Base-by-base conservation (phyloP, 306 rosid species). In the Quercus aquifolioides region DNA sequence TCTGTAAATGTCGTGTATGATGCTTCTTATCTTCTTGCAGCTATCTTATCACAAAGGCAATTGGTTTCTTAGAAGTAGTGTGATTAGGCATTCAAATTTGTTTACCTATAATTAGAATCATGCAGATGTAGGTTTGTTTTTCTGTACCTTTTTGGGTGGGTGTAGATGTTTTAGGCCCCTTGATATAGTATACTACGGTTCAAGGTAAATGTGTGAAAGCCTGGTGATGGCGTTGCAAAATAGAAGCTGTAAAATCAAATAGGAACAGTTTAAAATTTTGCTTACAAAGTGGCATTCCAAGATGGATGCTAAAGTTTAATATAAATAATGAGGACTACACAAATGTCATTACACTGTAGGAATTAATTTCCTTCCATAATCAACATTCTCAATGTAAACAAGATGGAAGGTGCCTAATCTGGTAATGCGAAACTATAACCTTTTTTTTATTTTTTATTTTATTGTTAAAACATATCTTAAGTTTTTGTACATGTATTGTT, bases 31-130 rank as follows among this genome's bases (percentile, higher is more conserved):
- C 31, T 73, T 14, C 76, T 25, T 18, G 28, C 21, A 28, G 13
- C 68, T 15, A 75, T 76, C 75, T 78, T 41, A 30, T 55, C 56
- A 60, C 43, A 25, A 21, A 23, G 72, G 62, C 65, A 59, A 58
- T 62, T 64, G 63, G 58, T 69, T 82, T 82, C 20, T 5, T 14
- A 76, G 49, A 52, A 71, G 76, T 56, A 72, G 77, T 64, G 55
- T 77, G 33, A 43, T 52, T 73, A 72, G 17, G 65, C 52, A 69
- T 20, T 77, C n/a, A 19, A 67, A 67, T 60, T 21, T 30, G 46
- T 3, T 41, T 69, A 19, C 6, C 26, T 69, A 43, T 69, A 20
- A 10, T 69, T 21, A 10, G 51, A 35, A 69, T 69, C 4, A 33
- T 4, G 17, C 7, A 4, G 73, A 23, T 19, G 11, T 17, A 67